Evolutionary conservation across 352 stramenopile species (phyloP).

Genomic region (Bremia lactucae): DNA sequence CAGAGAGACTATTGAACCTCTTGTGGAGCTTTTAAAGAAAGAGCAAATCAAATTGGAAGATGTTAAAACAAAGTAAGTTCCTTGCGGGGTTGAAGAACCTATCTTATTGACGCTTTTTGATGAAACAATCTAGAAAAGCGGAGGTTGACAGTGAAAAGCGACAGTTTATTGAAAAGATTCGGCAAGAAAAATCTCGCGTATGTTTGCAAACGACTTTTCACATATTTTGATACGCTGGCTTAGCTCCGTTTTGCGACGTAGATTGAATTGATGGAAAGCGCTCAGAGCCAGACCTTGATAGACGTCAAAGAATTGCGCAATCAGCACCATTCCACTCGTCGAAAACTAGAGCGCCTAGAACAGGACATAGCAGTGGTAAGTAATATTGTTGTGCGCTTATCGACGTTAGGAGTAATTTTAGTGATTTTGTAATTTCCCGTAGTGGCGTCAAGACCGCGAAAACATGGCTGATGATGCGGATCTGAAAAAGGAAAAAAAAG

Average conservation of each 20-base stretch:
- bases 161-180: slow-evolving; percentile 48
- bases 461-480: slow-evolving; percentile 38
- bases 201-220: neutral
- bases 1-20: slow-evolving; percentile 43
- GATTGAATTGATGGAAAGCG: slow-evolving; percentile 54
- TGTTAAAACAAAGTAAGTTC: slow-evolving; percentile 44
- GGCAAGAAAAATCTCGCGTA: slow-evolving; percentile 50
- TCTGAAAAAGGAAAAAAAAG: slow-evolving; percentile 48
- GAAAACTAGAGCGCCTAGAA: slow-evolving; percentile 62
- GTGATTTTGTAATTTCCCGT: neutral
- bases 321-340: slow-evolving; percentile 50
- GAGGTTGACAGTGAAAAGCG: slow-evolving; percentile 38
- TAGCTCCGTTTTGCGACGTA: slow-evolving; percentile 12
- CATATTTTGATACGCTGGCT: neutral
- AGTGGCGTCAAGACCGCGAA: slow-evolving; percentile 53
- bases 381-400: neutral
- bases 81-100: neutral
- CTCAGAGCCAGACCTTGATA: slow-evolving; percentile 55
- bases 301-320: slow-evolving; percentile 63
- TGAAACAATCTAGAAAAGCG: slow-evolving; percentile 28
- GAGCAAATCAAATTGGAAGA: slow-evolving; percentile 54
- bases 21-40: slow-evolving; percentile 58
- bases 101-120: neutral
- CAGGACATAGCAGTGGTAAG: slow-evolving; percentile 40
- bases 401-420: neutral